Conservation (phyloP, 2,329 filamentous ascomycete species). For the Cordyceps farinosa region DNA sequence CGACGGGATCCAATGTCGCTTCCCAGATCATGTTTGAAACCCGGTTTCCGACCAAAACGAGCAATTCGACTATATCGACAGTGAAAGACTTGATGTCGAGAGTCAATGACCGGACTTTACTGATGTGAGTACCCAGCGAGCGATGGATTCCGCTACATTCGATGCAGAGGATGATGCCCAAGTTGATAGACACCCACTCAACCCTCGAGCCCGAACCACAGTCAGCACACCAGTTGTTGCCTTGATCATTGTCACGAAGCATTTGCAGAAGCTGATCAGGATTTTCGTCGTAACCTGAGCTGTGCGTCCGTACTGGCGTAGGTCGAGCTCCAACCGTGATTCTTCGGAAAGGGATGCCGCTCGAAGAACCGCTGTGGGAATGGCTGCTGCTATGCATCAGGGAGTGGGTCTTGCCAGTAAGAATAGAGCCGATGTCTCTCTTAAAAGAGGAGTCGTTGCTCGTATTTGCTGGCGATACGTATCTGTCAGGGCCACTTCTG, state of each 20-base stretch:
- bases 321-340: constrained; percentile 91
- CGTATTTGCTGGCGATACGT: constrained; percentile 32
- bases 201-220: constrained; percentile 89
- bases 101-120: constrained; percentile 91
- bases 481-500: constrained; percentile 56
- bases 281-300: constrained; percentile 73
- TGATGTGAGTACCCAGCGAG: constrained; percentile 94
- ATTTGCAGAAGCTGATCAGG: constrained; percentile 82
- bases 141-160: constrained; percentile 97
- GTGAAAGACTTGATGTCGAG: constrained; percentile 96
- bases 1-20: constrained; percentile 67
- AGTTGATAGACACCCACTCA: constrained; percentile 98
- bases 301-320: constrained; percentile 62
- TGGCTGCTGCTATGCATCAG: constrained; percentile 53
- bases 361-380: constrained; percentile 42
- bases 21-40: constrained; percentile 98
- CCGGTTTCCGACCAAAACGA: constrained; percentile 87
- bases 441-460: constrained; percentile 57
- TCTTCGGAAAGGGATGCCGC: constrained; percentile 68
- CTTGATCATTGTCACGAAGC: constrained; percentile 84
- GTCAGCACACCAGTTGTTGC: constrained; percentile 91
- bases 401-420: constrained; percentile 87
- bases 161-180: constrained; percentile 94
- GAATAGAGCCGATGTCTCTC: constrained; percentile 85
- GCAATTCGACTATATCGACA: constrained; percentile 90